Conservation (phyloP, 106 monocot genomes). For the Chionographis japonica region DNA sequence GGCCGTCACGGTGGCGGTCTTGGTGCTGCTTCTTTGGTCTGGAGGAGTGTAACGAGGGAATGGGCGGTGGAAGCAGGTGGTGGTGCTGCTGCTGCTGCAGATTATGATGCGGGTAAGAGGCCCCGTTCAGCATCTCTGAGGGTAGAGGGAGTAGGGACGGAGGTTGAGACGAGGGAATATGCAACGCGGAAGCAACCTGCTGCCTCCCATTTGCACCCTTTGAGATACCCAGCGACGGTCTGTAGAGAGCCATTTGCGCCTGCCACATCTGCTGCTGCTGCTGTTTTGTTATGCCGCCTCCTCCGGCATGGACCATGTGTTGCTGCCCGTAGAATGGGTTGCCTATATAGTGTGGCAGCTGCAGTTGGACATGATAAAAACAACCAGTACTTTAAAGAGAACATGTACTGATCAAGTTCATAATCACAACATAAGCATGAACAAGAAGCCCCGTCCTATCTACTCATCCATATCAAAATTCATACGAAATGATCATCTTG, state of each 20-base stretch:
- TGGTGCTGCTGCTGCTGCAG: conserved; percentile 7
- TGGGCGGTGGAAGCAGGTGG: background rate
- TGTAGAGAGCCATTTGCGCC: conserved; percentile 17
- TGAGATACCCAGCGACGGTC: conserved; percentile 1
- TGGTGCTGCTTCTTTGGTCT: background rate
- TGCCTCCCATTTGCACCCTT: conserved; percentile 13
- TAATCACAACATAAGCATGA: too few relatives aligned
- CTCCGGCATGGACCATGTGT: conserved; percentile 5
- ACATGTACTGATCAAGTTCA: too few relatives aligned
- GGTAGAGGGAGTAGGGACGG: background rate
- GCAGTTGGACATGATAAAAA: conserved; percentile 14
- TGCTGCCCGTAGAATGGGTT: conserved; percentile 17
- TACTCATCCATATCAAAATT: too few relatives aligned
- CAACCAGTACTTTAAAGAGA: too few relatives aligned
- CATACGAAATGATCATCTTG: too few relatives aligned
- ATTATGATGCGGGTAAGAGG: background rate
- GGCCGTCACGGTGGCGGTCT: background rate
- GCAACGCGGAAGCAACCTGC: background rate
- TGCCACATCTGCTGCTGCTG: conserved; percentile 34
- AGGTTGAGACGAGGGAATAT: background rate
- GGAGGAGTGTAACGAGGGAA: background rate
- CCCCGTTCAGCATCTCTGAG: too few relatives aligned
- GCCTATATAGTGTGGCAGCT: conserved; percentile 23
- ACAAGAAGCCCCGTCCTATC: too few relatives aligned
- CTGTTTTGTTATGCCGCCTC: conserved; percentile 3